Base-by-base conservation (phyloP, 306 rosid genomes). In the Cicer arietinum region DNA sequence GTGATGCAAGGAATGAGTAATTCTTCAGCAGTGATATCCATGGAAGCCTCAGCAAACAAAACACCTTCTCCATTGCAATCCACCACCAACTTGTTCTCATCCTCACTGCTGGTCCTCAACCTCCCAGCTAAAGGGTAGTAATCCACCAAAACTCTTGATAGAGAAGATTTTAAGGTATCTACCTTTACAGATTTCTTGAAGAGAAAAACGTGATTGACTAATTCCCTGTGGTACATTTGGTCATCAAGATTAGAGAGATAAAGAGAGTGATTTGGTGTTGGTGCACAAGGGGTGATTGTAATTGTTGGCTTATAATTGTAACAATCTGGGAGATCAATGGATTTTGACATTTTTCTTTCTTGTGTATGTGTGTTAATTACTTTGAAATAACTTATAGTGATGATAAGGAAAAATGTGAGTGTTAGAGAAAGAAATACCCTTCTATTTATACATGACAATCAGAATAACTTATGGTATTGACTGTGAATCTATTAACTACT, bases 91-190 rank as follows among this genome's bases (percentile, higher is more conserved):
- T 89, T 93, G 51, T 77, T 84, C 82, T 89, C 96, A 14, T 82
- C 66, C 8, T 73, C 63, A 17, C 50, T 52, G 64, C 16, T 54
- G 14, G 17, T 20, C 46, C 81, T 86, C 82, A 93, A 67, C 62
- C 97, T 82, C 9, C 97, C 96, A 47, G 96, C 92, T 16, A 91
- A 67, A 7, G 98, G 98, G 84, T 93, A 91, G 82, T 93, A 93
- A 67, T 83, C 79, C 13, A 89, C 93, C 0, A 91, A 86, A 71
- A 82, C 87, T 79, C 81, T 81, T 1, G 96, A 82, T 50, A 93
- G 82, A 41, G 97, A 89, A 8, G 50, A 54, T 50, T 87, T 93
- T 40, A 93, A 72, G 62, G 14, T 22, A 25, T 88, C 86, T 7
- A 79, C 39, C 84, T 70, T 59, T 53, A 89, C 79, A 13, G 79